A percentile compares a stretch with the other conserved stretches of the same genome.
Conservation (phyloP, 2,329 filamentous ascomycete species). For the Alternaria sp. region DNA sequence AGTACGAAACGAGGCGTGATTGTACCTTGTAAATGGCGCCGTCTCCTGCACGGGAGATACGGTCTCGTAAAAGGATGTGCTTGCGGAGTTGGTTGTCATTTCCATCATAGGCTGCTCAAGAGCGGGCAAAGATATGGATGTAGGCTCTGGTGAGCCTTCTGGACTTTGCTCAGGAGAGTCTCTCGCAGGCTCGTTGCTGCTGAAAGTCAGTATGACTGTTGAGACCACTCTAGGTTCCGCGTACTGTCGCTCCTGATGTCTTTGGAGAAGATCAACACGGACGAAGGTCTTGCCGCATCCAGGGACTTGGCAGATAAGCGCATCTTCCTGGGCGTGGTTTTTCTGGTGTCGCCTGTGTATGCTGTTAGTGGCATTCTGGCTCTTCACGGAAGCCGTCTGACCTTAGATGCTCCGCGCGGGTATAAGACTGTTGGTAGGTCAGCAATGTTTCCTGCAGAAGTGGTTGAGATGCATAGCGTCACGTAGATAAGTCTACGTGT, state of each 20-base stretch:
- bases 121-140: constrained; percentile 16
- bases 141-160: constrained; percentile 28
- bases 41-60: constrained; percentile 35
- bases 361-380: constrained; percentile 8
- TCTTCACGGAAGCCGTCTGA: constrained; percentile 17
- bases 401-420: constrained; percentile 56
- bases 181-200: constrained; percentile 37
- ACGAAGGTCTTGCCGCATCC: constrained; percentile 53
- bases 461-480: background rate
- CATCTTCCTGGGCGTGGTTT: constrained; percentile 53
- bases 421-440: constrained; percentile 51
- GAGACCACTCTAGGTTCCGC: constrained; percentile 15
- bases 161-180: constrained; percentile 34
- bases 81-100: constrained; percentile 21
- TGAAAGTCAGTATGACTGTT: constrained; percentile 17
- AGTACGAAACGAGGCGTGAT: constrained; percentile 45
- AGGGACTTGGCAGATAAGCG: constrained; percentile 49
- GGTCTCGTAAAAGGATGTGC: constrained; percentile 23
- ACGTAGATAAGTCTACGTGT: background rate
- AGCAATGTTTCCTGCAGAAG: constrained; percentile 16
- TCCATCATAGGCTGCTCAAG: constrained; percentile 19
- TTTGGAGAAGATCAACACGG: constrained; percentile 52
- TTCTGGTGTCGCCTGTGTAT: constrained; percentile 52
- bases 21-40: constrained; percentile 45
- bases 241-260: constrained; percentile 56